Evolutionary conservation across 2,329 filamentous ascomycete species (phyloP).

Genomic region (Trichoderma atroviride): DNA sequence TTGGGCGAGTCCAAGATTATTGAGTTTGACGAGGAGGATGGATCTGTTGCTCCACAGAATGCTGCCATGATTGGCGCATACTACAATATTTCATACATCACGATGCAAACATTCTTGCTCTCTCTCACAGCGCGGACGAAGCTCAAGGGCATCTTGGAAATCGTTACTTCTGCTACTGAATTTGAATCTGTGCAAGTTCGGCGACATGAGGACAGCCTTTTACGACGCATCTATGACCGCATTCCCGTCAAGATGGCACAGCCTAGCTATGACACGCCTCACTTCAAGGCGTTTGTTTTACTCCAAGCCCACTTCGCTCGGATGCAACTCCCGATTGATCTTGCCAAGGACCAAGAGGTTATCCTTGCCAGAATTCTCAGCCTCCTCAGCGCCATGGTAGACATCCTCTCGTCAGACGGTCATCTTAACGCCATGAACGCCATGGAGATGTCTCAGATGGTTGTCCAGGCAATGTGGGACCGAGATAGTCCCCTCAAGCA

Average conservation of each 20-base stretch:
- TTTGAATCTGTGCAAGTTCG: constrained; percentile 95
- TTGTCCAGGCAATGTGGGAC: constrained; percentile 99
- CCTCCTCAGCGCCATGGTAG: constrained; percentile 87
- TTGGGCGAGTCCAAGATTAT: constrained; percentile 92
- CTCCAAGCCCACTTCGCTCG: constrained; percentile 96
- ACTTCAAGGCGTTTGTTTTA: constrained; percentile 98
- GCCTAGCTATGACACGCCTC: constrained; percentile 83
- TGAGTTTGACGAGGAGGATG: constrained; percentile 92
- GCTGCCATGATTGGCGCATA: constrained; percentile 98
- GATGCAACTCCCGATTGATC: constrained; percentile 93
- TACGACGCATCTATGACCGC: constrained; percentile 91
- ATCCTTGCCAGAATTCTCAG: constrained; percentile 83
- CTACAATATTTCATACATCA: constrained; percentile 99
- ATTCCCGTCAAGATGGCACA: constrained; percentile 94
- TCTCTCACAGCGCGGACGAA: constrained; percentile 88
- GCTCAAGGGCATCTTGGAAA: constrained; percentile 95
- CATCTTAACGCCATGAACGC: constrained; percentile 97
- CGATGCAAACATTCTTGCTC: constrained; percentile 97
- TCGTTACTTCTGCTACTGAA: constrained; percentile 93
- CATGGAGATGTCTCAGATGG: constrained; percentile 99
- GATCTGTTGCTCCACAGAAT: constrained; percentile 85
- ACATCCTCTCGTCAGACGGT: constrained; percentile 92
- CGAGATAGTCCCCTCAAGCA: constrained; percentile 95
- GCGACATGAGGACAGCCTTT: constrained; percentile 83
- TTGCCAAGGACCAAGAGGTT: constrained; percentile 92